Conservation (phyloP, 441 rosid species). For the Omphalea diandra region DNA sequence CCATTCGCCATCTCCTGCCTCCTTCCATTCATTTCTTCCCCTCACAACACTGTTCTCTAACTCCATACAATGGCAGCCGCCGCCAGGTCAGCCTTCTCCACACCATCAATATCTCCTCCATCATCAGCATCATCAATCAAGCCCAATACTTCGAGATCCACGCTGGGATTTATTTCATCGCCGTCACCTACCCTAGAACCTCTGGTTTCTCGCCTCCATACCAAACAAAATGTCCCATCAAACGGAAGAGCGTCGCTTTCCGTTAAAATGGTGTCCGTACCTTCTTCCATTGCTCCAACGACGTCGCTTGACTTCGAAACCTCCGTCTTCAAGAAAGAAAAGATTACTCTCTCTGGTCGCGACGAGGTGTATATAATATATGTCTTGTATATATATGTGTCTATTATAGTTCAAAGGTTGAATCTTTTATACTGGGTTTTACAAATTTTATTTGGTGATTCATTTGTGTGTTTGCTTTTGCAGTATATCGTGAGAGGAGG, state of each 20-base stretch:
- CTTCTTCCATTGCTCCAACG: slow-evolving; percentile 24
- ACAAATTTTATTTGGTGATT: background rate
- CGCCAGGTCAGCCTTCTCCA: background rate
- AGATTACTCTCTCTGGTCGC: slow-evolving; percentile 64
- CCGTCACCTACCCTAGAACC: slow-evolving; percentile 26
- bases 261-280: slow-evolving; percentile 29
- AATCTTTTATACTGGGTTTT: background rate
- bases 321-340: slow-evolving; percentile 65
- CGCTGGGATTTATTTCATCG: slow-evolving; percentile 15
- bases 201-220: slow-evolving; percentile 19
- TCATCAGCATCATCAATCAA: background rate
- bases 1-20: background rate
- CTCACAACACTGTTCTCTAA: background rate
- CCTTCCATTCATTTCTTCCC: background rate
- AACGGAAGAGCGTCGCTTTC: slow-evolving; percentile 22
- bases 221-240: slow-evolving; percentile 14
- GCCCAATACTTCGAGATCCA: background rate
- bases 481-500: slow-evolving; percentile 72
- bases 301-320: slow-evolving; percentile 60
- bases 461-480: background rate
- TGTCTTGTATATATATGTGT: too few species aligned
- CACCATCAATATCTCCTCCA: background rate
- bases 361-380: slow-evolving; percentile 46
- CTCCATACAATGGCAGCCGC: slow-evolving; percentile 11
- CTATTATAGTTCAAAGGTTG: background rate